Base-by-base conservation (phyloP, 805 yeast species). In the Sugiyamaella lignohabitans region DNA sequence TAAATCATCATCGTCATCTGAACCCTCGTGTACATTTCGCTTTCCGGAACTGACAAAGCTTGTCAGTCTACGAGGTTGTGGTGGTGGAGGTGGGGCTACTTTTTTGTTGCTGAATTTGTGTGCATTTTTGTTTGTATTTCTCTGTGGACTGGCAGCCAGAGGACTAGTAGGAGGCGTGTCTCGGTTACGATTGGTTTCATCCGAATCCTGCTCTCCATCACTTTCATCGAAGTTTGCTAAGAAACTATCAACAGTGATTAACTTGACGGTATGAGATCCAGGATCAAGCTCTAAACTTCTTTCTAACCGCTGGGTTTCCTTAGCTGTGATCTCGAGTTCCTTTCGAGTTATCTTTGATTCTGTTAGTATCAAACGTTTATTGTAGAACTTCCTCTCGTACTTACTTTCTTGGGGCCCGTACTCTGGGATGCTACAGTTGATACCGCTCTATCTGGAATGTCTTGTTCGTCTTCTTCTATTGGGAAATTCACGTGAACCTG, bases 261-360 rank as follows among this genome's bases (percentile, higher is more conserved):
- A 38, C 39, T 49, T 45, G 35, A 47, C 45, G 14, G 56, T 54
- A 36, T 50, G 51, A 2, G 44, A 38, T 34, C 50, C 54, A 2
- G 59, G 59, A 2, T 55, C 59, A n/a, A 58, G 48, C 19, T 55
- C 52, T 10, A 55, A 44, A 6, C 48, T 45, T 32, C 55, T 49
- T 37, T 53, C 51, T 43, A 57, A 50, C 34, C 56, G 27, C 37
- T 45, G 56, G 11, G 53, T 51, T 23, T 56, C 58, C 14, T 46
- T 22, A 37, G 46, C 49, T 5, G 53, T 47, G 18, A 51, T 45
- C 38, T 54, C 59, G 30, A 39, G 43, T 4, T 55, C 58, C 42
- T 56, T 57, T 29, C 55, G 55, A 21, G 56, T 48, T 18, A 38
- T 38, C 52, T n/a, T n/a, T 50, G 32, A 23, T 40, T 43, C 32